Conservation (phyloP, 139 green algal genomes). For the Astrephomene gubernaculifera region DNA sequence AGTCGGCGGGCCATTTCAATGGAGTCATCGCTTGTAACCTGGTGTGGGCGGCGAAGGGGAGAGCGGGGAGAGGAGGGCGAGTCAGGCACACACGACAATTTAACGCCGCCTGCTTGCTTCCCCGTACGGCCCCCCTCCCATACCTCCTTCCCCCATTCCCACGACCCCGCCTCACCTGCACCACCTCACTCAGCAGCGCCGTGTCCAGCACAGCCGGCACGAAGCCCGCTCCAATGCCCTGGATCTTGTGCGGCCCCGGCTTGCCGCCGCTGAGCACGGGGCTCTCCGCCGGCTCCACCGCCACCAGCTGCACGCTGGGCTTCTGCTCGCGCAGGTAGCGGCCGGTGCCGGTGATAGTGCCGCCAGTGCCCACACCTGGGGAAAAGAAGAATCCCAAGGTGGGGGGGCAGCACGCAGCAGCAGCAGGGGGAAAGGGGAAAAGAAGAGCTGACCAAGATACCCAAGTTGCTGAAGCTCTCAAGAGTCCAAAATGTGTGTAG, state of each 20-base stretch:
- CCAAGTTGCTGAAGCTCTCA: no score
- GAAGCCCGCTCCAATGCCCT: slow-evolving; percentile 93
- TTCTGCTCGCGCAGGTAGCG: slow-evolving; percentile 93
- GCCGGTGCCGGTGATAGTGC: slow-evolving; percentile 95
- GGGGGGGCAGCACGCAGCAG: no score
- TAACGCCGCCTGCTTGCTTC: no score
- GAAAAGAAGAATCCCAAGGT: no score
- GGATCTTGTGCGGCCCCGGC: slow-evolving; percentile 98
- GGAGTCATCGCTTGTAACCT: slow-evolving; percentile 84
- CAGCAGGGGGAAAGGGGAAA: no score
- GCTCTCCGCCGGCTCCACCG: slow-evolving; percentile 95
- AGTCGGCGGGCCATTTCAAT: slow-evolving; percentile 90
- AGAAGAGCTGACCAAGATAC: no score
- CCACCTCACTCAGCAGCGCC: slow-evolving; percentile 89
- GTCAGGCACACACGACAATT: no score
- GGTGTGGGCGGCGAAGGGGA: no score
- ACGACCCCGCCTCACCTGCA: slow-evolving; percentile 73
- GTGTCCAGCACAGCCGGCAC: slow-evolving; percentile 95
- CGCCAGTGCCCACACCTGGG: slow-evolving; percentile 96
- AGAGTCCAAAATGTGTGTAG: no score
- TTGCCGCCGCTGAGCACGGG: slow-evolving; percentile 92
- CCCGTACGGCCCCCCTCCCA: no score
- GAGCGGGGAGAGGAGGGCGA: no score
- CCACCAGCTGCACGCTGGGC: slow-evolving; percentile 88
- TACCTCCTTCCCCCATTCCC: no score